Evolutionary conservation across 2,329 filamentous ascomycete species (phyloP).

Genomic region (Camillea tinctor): DNA sequence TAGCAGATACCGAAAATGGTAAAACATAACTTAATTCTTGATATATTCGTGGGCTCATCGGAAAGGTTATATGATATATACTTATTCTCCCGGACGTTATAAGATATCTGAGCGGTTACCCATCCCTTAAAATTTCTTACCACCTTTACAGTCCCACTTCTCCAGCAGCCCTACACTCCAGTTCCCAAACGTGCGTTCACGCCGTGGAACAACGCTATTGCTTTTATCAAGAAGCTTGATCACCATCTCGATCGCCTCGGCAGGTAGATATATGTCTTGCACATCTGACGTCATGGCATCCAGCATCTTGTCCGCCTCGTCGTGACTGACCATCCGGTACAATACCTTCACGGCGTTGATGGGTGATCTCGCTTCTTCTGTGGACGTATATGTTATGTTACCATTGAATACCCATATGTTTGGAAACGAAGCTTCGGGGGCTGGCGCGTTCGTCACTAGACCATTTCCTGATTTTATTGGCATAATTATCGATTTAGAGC

Average conservation of each 20-base stretch:
- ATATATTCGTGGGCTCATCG: no score
- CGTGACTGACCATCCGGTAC: conserved; percentile 43
- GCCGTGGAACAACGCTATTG: conserved; percentile 51
- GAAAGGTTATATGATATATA: no score
- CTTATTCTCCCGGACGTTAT: no score
- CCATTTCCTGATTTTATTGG: conserved; percentile 32
- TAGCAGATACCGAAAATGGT: no score
- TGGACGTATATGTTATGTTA: conserved; percentile 53
- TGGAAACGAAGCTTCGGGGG: conserved; percentile 30
- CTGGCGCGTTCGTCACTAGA: background rate
- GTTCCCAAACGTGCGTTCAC: conserved; percentile 58
- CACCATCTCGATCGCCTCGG: conserved; percentile 47
- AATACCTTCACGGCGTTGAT: conserved; percentile 52
- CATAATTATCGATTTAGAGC: conserved; percentile 54
- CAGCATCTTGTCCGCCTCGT: conserved; percentile 47
- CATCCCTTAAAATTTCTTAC: background rate
- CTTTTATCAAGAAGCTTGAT: conserved; percentile 45
- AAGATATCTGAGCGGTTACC: no score
- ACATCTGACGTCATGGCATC: conserved; percentile 55
- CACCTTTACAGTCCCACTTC: conserved; percentile 40
- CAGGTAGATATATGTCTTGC: conserved; percentile 58
- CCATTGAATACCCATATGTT: conserved; percentile 57
- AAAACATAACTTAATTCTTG: no score
- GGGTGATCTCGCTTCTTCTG: conserved; percentile 25
- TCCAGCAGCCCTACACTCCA: conserved; percentile 67